These are phyloP conservation scores for Murraya koenigii DNA, from an alignment of 345 rosid species.

Conservation along the genomic window DNA sequence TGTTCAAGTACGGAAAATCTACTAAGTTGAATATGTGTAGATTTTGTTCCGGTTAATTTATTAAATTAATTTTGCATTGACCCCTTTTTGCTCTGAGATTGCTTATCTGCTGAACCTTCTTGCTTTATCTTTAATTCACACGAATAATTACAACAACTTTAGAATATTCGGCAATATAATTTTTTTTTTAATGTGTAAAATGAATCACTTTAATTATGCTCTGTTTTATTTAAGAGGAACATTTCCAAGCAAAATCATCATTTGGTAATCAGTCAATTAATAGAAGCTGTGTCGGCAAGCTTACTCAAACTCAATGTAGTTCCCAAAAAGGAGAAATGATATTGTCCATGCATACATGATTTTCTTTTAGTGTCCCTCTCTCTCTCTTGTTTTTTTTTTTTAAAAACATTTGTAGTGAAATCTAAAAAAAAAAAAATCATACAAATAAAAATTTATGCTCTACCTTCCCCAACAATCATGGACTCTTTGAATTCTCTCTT, in stretches of 20 bases:
- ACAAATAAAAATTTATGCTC: too few relatives aligned
- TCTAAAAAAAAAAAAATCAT: too few relatives aligned
- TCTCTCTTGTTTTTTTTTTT: not conserved
- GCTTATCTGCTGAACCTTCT: not conserved
- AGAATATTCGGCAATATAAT: not conserved
- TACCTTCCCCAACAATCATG: not conserved
- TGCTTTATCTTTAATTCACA: constrained; percentile 8
- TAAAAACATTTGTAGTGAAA: too few relatives aligned
- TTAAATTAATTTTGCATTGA: not conserved
- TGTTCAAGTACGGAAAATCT: too few relatives aligned
- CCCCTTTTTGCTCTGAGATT: not conserved
- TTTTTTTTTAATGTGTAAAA: not conserved
- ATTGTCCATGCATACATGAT: not conserved
- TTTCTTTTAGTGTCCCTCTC: not conserved
- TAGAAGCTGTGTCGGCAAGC: not conserved
- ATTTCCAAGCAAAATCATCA: not conserved
- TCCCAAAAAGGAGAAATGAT: not conserved
- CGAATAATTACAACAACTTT: constrained; percentile 19
- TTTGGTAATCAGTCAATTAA: constrained; percentile 15
- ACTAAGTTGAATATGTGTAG: not conserved
- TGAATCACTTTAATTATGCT: constrained; percentile 9
- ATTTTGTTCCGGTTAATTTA: not conserved
- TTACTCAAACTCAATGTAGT: not conserved
- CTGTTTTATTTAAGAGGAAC: not conserved
- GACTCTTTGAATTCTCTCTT: not conserved